These are phyloP conservation scores for Globisporangium cystogenes DNA, from an alignment of 352 stramenopile species.

Conservation along the genomic window DNA sequence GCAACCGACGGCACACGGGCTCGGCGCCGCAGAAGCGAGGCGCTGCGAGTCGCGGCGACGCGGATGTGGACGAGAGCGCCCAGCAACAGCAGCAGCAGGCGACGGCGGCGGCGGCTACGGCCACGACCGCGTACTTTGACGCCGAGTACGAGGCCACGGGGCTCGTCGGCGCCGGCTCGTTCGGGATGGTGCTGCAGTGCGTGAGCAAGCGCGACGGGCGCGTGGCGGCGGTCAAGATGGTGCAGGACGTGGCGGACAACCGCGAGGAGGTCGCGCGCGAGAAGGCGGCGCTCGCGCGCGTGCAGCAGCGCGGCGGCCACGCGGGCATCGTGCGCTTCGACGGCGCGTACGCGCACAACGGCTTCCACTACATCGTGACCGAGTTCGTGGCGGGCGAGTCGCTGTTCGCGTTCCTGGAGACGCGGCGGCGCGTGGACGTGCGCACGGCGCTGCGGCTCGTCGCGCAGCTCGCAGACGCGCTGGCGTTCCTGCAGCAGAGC, in stretches of 20 bases:
- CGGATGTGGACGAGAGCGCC: not conserved
- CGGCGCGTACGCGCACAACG: constrained; percentile 62
- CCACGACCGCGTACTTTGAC: constrained; percentile 54
- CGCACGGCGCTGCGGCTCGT: constrained; percentile 43
- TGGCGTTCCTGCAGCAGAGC: constrained; percentile 60
- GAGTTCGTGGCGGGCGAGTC: constrained; percentile 70
- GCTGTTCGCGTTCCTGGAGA: constrained; percentile 62
- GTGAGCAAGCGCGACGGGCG: constrained; percentile 53
- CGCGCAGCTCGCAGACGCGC: constrained; percentile 53
- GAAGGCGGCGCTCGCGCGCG: constrained; percentile 36
- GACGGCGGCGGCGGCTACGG: not conserved
- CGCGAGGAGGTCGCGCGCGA: constrained; percentile 59
- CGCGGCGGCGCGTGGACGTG: constrained; percentile 36
- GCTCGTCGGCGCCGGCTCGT: constrained; percentile 61
- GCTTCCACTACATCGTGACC: constrained; percentile 81
- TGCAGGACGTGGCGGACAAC: constrained; percentile 49
- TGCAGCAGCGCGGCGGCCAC: constrained; percentile 59
- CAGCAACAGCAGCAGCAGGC: constrained; percentile 3
- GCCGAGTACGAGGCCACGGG: constrained; percentile 56
- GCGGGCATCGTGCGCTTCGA: constrained; percentile 56
- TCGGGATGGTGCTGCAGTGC: constrained; percentile 85
- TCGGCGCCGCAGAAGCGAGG: constrained; percentile 13
- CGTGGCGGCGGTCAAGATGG: constrained; percentile 74
- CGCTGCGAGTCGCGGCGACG: not conserved
- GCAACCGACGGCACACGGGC: constrained; percentile 6